phyloP scores from a whole-genome alignment of 2,329 filamentous ascomycete genomes.

The Pyricularia grisea region DNA sequence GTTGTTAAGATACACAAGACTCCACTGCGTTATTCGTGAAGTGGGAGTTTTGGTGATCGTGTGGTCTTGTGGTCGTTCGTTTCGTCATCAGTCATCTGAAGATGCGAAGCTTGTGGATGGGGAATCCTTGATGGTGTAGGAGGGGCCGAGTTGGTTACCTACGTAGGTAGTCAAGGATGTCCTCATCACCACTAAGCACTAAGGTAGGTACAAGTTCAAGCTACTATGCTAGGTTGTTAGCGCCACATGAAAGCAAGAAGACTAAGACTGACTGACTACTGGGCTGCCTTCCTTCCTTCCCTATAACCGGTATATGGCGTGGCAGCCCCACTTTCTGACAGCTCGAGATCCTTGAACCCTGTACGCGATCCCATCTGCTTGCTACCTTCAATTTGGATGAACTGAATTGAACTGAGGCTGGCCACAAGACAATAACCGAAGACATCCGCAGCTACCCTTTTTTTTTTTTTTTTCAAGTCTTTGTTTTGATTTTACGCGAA shows the following conservation, averaged over 20 bases:
- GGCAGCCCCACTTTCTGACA: background rate
- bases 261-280: too few species aligned
- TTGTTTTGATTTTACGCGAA: background rate
- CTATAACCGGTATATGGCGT: too few species aligned
- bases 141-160: too few species aligned
- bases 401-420: background rate
- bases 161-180: too few species aligned
- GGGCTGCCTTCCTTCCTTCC: background rate
- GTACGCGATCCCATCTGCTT: background rate
- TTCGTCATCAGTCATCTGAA: too few species aligned
- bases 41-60: too few species aligned
- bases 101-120: too few species aligned
- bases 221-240: background rate
- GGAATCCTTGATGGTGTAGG: too few species aligned
- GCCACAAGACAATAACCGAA: background rate
- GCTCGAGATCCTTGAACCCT: background rate
- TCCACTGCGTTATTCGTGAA: too few species aligned
- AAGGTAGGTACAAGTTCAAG: too few species aligned
- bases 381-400: background rate
- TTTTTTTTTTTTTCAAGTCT: background rate
- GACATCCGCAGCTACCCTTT: background rate
- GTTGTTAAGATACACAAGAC: background rate
- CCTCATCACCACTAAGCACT: too few species aligned
- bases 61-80: too few species aligned
- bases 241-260: background rate